Evolutionary conservation across 2,329 filamentous ascomycete species (phyloP).

Genomic region (Akanthomyces lecanii): DNA sequence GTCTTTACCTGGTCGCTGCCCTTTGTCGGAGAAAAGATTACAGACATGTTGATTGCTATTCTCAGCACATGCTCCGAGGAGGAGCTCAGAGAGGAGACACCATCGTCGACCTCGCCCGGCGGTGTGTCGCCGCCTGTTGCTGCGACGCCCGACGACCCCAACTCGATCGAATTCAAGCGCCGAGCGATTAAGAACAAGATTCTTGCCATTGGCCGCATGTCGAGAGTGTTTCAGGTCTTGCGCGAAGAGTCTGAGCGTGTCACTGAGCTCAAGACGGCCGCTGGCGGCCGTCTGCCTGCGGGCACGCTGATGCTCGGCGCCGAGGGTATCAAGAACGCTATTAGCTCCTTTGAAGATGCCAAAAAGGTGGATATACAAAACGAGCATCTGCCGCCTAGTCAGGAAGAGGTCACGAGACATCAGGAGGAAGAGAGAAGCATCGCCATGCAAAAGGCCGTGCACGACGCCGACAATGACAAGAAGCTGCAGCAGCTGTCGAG

Average conservation of each 20-base stretch:
- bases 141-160: constrained; percentile 53
- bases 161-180: constrained; percentile 89
- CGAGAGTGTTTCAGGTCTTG: constrained; percentile 95
- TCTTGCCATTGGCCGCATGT: constrained; percentile 90
- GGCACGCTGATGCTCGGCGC: constrained; percentile 97
- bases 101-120: constrained; percentile 63
- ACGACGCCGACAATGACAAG: constrained; percentile 88
- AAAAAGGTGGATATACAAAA: constrained; percentile 96
- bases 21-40: constrained; percentile 98
- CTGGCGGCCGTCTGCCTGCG: constrained; percentile 85
- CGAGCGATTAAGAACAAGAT: constrained; percentile 99
- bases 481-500: constrained; percentile 82
- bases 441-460: constrained; percentile 78
- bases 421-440: constrained; percentile 76
- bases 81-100: constrained; percentile 83
- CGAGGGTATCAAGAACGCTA: constrained; percentile 97
- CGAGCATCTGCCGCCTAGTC: constrained; percentile 84
- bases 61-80: constrained; percentile 99
- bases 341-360: constrained; percentile 94
- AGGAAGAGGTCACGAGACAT: constrained; percentile 84
- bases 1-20: constrained; percentile 99
- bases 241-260: constrained; percentile 96
- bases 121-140: constrained; percentile 68
- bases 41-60: constrained; percentile 98
- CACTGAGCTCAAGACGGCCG: constrained; percentile 94